Evolutionary conservation across 345 rosid genomes (phyloP).

Genomic region (Salix viminalis): DNA sequence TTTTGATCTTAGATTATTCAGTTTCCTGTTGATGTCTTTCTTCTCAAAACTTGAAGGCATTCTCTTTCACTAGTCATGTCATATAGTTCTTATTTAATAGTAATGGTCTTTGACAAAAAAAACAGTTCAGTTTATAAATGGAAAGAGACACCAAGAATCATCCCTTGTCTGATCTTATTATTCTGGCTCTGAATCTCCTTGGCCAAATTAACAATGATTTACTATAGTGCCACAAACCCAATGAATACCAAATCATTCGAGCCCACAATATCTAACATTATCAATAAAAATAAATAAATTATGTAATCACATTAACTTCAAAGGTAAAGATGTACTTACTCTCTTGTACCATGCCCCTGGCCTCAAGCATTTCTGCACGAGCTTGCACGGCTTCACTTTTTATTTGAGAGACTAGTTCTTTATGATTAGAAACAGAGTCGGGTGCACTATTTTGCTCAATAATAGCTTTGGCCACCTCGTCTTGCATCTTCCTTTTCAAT

Average conservation of each 20-base stretch:
- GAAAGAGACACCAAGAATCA: neutral
- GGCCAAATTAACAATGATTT: neutral
- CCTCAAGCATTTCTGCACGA: constrained; percentile 42
- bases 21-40: neutral
- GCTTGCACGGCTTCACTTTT: constrained; percentile 50
- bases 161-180: neutral
- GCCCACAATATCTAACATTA: neutral
- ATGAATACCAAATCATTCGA: neutral
- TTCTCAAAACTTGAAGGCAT: neutral
- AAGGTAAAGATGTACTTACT: constrained; percentile 31
- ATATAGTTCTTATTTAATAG: neutral
- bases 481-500: constrained; percentile 46
- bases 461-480: constrained; percentile 56
- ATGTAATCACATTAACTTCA: neutral
- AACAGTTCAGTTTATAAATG: neutral
- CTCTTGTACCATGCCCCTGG: constrained; percentile 30
- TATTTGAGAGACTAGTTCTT: constrained; percentile 39
- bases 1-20: neutral
- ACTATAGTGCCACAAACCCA: neutral
- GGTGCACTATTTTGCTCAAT: constrained; percentile 44
- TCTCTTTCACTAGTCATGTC: neutral
- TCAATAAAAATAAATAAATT: neutral
- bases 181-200: neutral
- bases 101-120: neutral
- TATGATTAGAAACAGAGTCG: constrained; percentile 42